Conservation (phyloP, 768 basidiomycete species). For the Hygrophorus russula region DNA sequence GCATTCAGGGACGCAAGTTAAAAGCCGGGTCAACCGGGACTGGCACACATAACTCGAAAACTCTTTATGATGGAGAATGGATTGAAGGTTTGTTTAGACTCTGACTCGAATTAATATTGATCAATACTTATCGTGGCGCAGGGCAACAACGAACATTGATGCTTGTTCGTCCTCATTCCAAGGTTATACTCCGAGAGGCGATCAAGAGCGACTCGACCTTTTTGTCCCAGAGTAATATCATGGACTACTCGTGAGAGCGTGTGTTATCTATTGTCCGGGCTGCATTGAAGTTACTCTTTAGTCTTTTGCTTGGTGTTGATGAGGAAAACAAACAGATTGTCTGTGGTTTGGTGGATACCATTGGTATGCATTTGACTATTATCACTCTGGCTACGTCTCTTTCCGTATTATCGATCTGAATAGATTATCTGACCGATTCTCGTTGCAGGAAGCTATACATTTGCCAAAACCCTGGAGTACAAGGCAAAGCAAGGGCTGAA, state of each 20-base stretch:
- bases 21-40: slow-evolving; percentile 30
- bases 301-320: slow-evolving; percentile 66
- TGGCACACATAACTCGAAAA: slow-evolving; percentile 32
- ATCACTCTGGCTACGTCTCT: neutral
- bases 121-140: slow-evolving; percentile 13
- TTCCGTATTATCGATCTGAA: neutral
- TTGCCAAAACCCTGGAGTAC: slow-evolving; percentile 80
- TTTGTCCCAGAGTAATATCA: slow-evolving; percentile 64
- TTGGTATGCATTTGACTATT: slow-evolving; percentile 30
- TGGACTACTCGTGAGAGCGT: slow-evolving; percentile 69
- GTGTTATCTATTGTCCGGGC: neutral
- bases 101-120: neutral
- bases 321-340: slow-evolving; percentile 53
- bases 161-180: slow-evolving; percentile 62
- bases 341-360: slow-evolving; percentile 78
- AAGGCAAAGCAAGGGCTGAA: slow-evolving; percentile 73
- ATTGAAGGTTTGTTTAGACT: slow-evolving; percentile 45
- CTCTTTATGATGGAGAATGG: slow-evolving; percentile 78
- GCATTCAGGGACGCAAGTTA: slow-evolving; percentile 68
- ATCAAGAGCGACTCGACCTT: slow-evolving; percentile 64
- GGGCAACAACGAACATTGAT: slow-evolving; percentile 57
- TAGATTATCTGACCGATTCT: neutral
- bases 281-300: slow-evolving; percentile 12
- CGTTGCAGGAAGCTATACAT: slow-evolving; percentile 64
- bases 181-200: slow-evolving; percentile 58